Conservation (phyloP, 768 basidiomycete genomes). For the Kwoniella pini region DNA sequence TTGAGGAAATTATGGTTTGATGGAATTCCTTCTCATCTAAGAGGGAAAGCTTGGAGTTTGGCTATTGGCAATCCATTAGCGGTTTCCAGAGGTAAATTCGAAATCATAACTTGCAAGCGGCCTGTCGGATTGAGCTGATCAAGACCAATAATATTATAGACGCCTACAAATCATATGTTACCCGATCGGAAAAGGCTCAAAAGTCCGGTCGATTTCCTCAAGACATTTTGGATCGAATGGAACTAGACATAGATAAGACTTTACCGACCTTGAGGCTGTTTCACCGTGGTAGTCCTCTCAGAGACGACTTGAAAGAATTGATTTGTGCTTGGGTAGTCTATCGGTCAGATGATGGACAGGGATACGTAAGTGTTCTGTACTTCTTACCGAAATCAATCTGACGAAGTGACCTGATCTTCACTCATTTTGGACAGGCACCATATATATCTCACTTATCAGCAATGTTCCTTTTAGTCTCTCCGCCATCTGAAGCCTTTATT, state of each 20-base stretch:
- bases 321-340: constrained; percentile 52
- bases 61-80: constrained; percentile 52
- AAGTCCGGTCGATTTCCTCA: constrained; percentile 45
- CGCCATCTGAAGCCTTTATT: constrained; percentile 43
- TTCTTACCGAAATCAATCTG: too few relatives aligned
- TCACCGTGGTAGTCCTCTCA: constrained; percentile 42
- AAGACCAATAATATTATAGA: constrained; percentile 32
- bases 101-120: too few relatives aligned
- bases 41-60: constrained; percentile 49
- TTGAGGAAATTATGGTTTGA: constrained; percentile 50
- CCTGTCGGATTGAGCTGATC: not conserved
- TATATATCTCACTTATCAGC: constrained; percentile 47
- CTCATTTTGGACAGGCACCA: constrained; percentile 33
- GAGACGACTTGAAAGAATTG: constrained; percentile 48
- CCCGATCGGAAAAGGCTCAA: constrained; percentile 42
- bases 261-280: constrained; percentile 44
- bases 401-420: too few relatives aligned
- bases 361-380: constrained; percentile 53
- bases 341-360: constrained; percentile 48
- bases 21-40: constrained; percentile 48
- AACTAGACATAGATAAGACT: constrained; percentile 41
- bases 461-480: constrained; percentile 50
- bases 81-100: constrained; percentile 45
- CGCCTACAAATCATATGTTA: constrained; percentile 38
- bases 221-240: constrained; percentile 40